Evolutionary conservation across 441 rosid species (phyloP).

Genomic region (Cnidoscolus chayamansa): DNA sequence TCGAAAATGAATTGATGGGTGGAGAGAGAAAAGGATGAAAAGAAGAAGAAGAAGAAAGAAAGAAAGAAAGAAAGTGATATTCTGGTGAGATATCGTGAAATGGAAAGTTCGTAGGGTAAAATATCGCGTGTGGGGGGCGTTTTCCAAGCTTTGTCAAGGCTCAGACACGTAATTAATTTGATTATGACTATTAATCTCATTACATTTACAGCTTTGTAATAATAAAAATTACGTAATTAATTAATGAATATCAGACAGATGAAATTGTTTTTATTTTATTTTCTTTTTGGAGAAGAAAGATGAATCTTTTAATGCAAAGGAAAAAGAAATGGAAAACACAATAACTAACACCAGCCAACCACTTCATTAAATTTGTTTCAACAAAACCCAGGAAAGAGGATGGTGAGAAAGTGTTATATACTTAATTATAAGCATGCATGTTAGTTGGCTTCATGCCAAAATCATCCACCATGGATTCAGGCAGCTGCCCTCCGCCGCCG

Average conservation of each 20-base stretch:
- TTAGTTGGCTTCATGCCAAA: not conserved
- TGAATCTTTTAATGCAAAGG: no score
- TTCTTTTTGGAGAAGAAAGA: not conserved
- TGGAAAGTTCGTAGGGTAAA: not conserved
- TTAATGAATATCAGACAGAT: no score
- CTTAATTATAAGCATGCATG: not conserved
- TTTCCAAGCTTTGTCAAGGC: not conserved
- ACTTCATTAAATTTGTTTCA: not conserved
- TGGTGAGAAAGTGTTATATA: not conserved
- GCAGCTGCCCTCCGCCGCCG: no score
- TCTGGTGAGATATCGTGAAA: constrained; percentile 15
- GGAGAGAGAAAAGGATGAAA: constrained; percentile 3
- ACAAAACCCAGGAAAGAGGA: not conserved
- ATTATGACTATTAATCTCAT: not conserved
- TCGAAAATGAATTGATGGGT: not conserved
- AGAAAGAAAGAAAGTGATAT: not conserved
- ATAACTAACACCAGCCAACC: no score
- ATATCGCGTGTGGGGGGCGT: not conserved
- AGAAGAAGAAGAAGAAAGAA: not conserved
- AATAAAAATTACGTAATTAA: no score
- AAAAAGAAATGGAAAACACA: no score
- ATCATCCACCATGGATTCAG: not conserved
- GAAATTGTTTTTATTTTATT: not conserved
- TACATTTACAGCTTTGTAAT: no score
- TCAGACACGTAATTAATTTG: not conserved